phyloP scores from a whole-genome alignment of 371 early-diverging fungal genomes.

The Fennellomyces sp. region DNA sequence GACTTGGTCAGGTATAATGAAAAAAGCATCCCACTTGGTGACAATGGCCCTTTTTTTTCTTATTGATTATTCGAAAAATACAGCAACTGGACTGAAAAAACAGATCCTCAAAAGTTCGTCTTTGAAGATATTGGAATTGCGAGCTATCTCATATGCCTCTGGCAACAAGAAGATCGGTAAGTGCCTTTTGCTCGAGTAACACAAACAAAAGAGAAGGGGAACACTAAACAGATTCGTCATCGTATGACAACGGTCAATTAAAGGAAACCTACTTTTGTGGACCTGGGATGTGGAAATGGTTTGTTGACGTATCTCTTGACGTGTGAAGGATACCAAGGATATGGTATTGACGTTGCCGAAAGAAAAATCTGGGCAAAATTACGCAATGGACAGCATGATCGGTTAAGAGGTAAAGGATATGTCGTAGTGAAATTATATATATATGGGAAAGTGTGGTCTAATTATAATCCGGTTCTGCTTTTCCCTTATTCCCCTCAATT shows the following conservation, averaged over 20 bases:
- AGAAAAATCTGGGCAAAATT: conserved; percentile 78
- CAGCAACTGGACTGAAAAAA: conserved; percentile 78
- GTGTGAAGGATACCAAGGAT: conserved; percentile 81
- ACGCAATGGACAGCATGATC: conserved; percentile 26
- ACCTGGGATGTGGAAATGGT: conserved; percentile 94
- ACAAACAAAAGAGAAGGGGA: neutral
- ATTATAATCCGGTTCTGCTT: too few relatives aligned
- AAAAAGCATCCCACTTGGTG: neutral
- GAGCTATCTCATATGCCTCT: conserved; percentile 77
- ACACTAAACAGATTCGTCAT: too few relatives aligned
- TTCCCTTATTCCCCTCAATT: neutral
- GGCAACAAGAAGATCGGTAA: conserved; percentile 56
- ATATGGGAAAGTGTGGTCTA: neutral
- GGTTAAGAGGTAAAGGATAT: conserved; percentile 34
- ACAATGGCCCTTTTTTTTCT: neutral
- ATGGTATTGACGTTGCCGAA: conserved; percentile 77
- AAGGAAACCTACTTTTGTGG: conserved; percentile 71
- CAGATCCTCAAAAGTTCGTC: conserved; percentile 84
- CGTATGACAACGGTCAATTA: neutral
- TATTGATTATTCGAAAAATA: conserved; percentile 6
- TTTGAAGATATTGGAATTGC: conserved; percentile 89
- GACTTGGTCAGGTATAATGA: conserved; percentile 41
- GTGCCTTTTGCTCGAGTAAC: neutral
- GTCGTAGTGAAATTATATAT: too few relatives aligned
- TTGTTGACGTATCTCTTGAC: conserved; percentile 77